These are phyloP conservation scores for Trichoderma gamsii DNA, from an alignment of 495 filamentous ascomycete genomes.

Conservation along the genomic window DNA sequence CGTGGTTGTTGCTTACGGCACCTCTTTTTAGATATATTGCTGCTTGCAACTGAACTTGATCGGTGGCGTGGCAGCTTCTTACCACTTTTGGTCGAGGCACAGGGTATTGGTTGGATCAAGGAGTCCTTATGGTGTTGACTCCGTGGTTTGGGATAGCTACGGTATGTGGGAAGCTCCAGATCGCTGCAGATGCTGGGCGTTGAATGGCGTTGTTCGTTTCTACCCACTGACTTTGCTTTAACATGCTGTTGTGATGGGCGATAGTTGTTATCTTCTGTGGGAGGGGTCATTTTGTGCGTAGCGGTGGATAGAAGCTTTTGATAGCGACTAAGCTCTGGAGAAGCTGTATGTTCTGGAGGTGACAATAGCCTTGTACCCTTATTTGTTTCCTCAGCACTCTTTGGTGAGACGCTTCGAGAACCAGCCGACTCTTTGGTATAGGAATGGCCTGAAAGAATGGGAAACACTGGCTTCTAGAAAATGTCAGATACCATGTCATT, in stretches of 20 bases:
- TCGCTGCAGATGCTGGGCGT: constrained; percentile 7
- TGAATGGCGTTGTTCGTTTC: neutral
- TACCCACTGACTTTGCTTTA: neutral
- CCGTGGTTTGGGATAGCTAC: neutral
- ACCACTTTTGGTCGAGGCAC: neutral
- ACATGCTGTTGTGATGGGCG: neutral
- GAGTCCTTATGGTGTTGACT: neutral
- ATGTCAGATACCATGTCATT: neutral
- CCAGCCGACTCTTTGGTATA: neutral
- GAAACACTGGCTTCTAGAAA: neutral
- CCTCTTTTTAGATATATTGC: constrained; percentile 15
- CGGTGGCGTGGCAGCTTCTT: neutral
- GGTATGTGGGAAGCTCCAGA: constrained; percentile 1
- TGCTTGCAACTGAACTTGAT: neutral
- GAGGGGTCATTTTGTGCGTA: neutral
- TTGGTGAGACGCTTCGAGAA: neutral
- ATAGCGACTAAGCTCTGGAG: neutral
- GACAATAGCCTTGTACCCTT: neutral
- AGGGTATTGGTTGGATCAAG: neutral
- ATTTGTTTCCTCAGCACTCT: neutral
- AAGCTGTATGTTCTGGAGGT: neutral
- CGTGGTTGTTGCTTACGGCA: neutral
- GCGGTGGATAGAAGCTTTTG: no score
- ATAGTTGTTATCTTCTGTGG: neutral
- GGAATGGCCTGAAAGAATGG: neutral